Percentiles rank a stretch among this genome's conserved stretches.
phyloP scores from a whole-genome alignment of 768 basidiomycete species.

The Boletus bicolor region DNA sequence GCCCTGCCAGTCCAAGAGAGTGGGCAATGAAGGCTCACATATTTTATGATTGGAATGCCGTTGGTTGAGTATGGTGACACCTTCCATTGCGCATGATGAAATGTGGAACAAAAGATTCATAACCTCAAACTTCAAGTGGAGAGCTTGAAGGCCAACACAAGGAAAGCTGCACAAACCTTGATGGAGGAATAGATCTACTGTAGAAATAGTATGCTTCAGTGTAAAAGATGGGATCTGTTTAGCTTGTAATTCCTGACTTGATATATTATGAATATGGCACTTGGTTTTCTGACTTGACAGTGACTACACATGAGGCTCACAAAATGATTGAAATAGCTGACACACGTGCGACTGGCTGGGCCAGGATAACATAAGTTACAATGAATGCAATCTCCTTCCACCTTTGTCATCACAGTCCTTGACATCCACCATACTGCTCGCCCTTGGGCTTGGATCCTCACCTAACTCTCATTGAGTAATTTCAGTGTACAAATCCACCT shows the following conservation, averaged over 20 bases:
- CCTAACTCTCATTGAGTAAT: background rate
- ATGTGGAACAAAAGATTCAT: constrained; percentile 59
- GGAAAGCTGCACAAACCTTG: constrained; percentile 69
- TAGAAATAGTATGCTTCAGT: constrained; percentile 2
- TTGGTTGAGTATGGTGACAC: too few relatives aligned
- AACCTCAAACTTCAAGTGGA: constrained; percentile 83
- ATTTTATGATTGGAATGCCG: too few relatives aligned
- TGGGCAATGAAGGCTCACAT: too few relatives aligned
- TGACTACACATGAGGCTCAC: too few relatives aligned
- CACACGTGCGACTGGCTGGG: constrained; percentile 12
- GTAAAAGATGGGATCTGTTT: background rate
- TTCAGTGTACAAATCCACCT: background rate
- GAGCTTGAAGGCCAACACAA: constrained; percentile 67
- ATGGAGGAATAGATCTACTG: constrained; percentile 25
- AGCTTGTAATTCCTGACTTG: background rate
- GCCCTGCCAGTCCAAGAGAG: too few relatives aligned
- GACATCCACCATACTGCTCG: background rate
- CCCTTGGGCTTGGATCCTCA: background rate
- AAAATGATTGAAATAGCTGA: too few relatives aligned
- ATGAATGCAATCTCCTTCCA: background rate
- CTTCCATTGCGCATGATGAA: too few relatives aligned
- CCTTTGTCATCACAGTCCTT: background rate
- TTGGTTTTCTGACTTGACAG: background rate
- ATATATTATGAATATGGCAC: background rate
- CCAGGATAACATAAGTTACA: background rate